Percentiles rank a stretch among this genome's conserved stretches.
These are phyloP conservation scores for Gautieria morchelliformis DNA, from an alignment of 768 basidiomycete species.

Conservation along the genomic window DNA sequence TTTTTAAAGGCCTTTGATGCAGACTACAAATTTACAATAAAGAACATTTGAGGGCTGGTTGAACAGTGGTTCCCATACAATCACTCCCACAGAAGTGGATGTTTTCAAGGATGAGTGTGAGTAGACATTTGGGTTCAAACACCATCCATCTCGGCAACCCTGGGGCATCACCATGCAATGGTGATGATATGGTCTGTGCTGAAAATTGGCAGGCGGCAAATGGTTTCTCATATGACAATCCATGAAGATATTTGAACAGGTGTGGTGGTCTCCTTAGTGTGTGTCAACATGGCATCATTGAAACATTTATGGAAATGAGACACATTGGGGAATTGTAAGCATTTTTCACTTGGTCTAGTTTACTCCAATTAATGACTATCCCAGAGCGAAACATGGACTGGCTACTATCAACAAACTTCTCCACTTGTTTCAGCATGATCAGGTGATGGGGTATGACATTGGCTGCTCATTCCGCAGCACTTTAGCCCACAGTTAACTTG, in stretches of 20 bases:
- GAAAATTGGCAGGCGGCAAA: constrained; percentile 25
- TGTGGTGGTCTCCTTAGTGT: constrained; percentile 27
- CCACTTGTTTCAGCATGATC: constrained; percentile 11
- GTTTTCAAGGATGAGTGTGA: constrained; percentile 15
- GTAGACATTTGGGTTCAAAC: background rate
- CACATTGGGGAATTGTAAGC: constrained; percentile 29
- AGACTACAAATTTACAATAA: too few species aligned
- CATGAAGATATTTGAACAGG: constrained; percentile 28
- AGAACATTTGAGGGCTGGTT: too few species aligned
- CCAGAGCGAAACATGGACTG: constrained; percentile 22
- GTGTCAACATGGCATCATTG: constrained; percentile 26
- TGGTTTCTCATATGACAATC: constrained; percentile 21
- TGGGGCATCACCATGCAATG: background rate
- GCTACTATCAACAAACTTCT: constrained; percentile 18
- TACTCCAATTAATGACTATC: background rate
- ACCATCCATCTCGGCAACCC: background rate
- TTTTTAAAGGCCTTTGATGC: too few species aligned
- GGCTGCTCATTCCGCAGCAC: constrained; percentile 18
- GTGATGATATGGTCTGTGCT: constrained; percentile 13
- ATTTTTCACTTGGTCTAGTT: background rate
- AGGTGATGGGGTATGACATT: constrained; percentile 19
- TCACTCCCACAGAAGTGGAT: constrained; percentile 12
- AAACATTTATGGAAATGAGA: constrained; percentile 24
- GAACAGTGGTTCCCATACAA: too few species aligned
- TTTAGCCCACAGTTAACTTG: constrained; percentile 10